A percentile compares a stretch with the other conserved stretches of the same genome.
Evolutionary conservation across 805 yeast genomes (phyloP).

Genomic region (Dipodascus albidus): DNA sequence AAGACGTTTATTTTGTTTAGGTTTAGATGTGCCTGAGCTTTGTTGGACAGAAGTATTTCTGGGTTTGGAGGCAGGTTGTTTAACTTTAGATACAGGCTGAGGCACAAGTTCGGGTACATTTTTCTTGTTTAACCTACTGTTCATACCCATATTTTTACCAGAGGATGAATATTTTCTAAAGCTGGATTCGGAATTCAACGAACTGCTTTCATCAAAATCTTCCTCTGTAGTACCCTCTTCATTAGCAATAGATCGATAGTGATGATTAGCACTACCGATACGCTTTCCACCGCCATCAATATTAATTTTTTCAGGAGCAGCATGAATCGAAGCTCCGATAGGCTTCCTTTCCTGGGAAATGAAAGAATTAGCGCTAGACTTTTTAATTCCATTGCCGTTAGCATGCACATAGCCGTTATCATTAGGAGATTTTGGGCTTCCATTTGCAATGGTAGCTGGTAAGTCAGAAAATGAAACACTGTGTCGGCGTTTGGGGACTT

Average conservation of each 20-base stretch:
- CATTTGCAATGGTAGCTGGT: background rate
- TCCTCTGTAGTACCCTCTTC: slow-evolving; percentile 2
- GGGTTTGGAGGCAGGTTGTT: background rate
- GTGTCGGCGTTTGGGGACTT: slow-evolving; percentile 1
- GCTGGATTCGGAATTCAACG: slow-evolving; percentile 14
- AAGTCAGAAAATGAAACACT: slow-evolving; percentile 7
- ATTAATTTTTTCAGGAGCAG: background rate
- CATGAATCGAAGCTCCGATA: background rate
- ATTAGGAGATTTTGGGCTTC: background rate
- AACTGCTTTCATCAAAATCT: slow-evolving; percentile 12
- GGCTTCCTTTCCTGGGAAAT: background rate
- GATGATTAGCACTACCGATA: background rate
- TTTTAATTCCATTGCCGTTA: background rate
- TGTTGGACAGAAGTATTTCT: background rate
- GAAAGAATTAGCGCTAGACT: background rate
- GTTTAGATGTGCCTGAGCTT: background rate
- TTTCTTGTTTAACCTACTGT: no score
- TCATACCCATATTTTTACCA: background rate
- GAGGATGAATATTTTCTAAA: background rate
- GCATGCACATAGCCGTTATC: background rate
- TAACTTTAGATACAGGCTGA: background rate
- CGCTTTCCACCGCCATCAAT: background rate
- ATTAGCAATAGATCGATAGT: background rate
- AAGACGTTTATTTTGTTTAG: background rate
- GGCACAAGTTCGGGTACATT: no score